Conservation (phyloP, 2,329 filamentous ascomycete genomes). For the Passalora sequoiae region DNA sequence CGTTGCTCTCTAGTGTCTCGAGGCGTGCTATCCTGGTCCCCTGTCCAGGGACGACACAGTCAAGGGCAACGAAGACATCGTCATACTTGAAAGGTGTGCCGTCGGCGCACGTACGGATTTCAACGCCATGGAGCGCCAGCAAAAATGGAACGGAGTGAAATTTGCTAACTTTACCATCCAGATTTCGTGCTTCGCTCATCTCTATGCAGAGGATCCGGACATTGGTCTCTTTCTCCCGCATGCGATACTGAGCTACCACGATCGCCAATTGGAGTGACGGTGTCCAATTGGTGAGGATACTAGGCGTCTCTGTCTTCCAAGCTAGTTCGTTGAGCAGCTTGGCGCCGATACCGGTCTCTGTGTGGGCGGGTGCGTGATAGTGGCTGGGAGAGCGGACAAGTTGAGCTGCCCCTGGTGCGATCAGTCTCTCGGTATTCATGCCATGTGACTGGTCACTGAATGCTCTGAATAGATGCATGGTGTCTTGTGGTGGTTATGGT, state of each 20-base stretch:
- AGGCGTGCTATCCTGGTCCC: constrained; percentile 3
- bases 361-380: neutral
- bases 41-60: constrained; percentile 6
- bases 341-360: neutral
- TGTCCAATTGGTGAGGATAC: constrained; percentile 11
- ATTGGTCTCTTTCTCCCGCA: constrained; percentile 3
- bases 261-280: constrained; percentile 13
- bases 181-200: neutral
- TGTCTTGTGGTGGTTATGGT: neutral
- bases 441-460: constrained; percentile 10
- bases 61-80: constrained; percentile 7
- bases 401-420: constrained; percentile 8
- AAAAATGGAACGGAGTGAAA: constrained; percentile 6
- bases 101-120: neutral
- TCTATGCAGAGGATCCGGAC: constrained; percentile 10
- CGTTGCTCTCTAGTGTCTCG: constrained; percentile 2
- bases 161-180: neutral
- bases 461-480: constrained; percentile 11
- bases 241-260: constrained; percentile 5
- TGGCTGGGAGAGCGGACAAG: neutral
- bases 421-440: constrained; percentile 4
- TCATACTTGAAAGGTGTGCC: constrained; percentile 3
- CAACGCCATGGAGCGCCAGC: neutral
- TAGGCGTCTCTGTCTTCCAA: constrained; percentile 4
- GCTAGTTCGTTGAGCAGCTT: constrained; percentile 8